These are phyloP conservation scores for Penicillium sp. DNA, from an alignment of 2,329 filamentous ascomycete species.

Conservation along the genomic window DNA sequence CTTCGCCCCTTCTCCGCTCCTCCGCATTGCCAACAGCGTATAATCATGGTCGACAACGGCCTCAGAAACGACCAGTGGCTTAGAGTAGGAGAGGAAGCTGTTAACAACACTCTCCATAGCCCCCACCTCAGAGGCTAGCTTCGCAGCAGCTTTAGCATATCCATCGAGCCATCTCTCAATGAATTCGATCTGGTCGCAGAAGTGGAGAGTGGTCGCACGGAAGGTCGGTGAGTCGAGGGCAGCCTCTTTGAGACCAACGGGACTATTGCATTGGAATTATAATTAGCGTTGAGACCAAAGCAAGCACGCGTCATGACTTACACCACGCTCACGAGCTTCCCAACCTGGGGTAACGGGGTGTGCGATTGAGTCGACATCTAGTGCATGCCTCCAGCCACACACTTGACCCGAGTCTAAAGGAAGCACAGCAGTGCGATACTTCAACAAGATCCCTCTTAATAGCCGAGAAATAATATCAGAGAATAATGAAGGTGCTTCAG, in stretches of 20 bases:
- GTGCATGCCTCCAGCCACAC: slow-evolving; percentile 42
- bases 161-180: slow-evolving; percentile 90
- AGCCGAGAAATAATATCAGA: slow-evolving; percentile 5
- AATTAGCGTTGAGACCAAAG: slow-evolving; percentile 18
- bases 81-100: slow-evolving; percentile 72
- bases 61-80: slow-evolving; percentile 73
- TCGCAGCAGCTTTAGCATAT: slow-evolving; percentile 65
- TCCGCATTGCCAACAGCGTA: slow-evolving; percentile 80
- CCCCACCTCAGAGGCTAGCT: slow-evolving; percentile 67
- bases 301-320: slow-evolving; percentile 32
- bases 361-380: slow-evolving; percentile 48
- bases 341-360: slow-evolving; percentile 44
- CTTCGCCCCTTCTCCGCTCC: slow-evolving; percentile 80
- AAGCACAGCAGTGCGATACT: slow-evolving; percentile 5
- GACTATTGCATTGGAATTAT: slow-evolving; percentile 49
- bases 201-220: slow-evolving; percentile 82
- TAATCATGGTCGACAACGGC: slow-evolving; percentile 94
- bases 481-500: slow-evolving; percentile 14
- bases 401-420: slow-evolving; percentile 29
- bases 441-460: slow-evolving; percentile 4
- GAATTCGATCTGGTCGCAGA: slow-evolving; percentile 86
- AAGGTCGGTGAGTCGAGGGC: slow-evolving; percentile 96
- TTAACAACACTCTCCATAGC: slow-evolving; percentile 80
- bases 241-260: slow-evolving; percentile 90
- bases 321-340: slow-evolving; percentile 53